Evolutionary conservation across 2,329 filamentous ascomycete species (phyloP), one percentile per base, ranked within the genome.

Genomic region (Mycosphaerella arachidis): DNA sequence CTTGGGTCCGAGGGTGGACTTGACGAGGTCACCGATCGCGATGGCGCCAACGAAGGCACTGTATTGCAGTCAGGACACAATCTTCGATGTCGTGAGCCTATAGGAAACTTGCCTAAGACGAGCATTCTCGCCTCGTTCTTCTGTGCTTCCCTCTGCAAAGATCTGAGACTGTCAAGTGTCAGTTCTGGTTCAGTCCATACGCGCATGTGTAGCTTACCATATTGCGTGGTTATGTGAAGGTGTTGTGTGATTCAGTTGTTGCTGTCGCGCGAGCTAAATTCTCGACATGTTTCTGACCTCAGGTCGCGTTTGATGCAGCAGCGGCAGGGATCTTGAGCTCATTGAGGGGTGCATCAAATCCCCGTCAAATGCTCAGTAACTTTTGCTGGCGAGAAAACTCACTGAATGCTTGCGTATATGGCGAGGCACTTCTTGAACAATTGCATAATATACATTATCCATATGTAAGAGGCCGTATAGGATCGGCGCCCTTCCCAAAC

Each of bases 1-100:
- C 81, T 97, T 97, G 40, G 94, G 94, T 6, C 94, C 94, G 35
- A 99, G 81, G 10, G 94, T 97, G 76, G 91, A 96, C 84, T 99
- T 99, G 56, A 99, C 94, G 68, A 99, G 79, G 72, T 99, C 94
- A 56, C 94, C 94, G 51, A 99, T 94, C 58, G 94, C 94, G 73
- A 99, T 99, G 75, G 94, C 94, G 70, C 94, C 94, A 58, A 99
- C 93, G 72, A 99, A 99, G 66, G 93, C 93, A 54, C 63, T 68
- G 58, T 57, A 24, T n/a, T 20, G 8, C 20, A n/a, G 60, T 66
- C 55, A 67, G 60, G 51, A 45, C 37, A 13, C 48, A 5, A 20
- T 55, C 10, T 48, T 30, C 30, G 40, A 30, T 29, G 24, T 43
- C 24, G 53, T 52, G 40, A 55, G 45, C 40, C 46, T 48, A 27